phyloP scores from a whole-genome alignment of 2,329 filamentous ascomycete genomes.

The Cytospora piceicola region DNA sequence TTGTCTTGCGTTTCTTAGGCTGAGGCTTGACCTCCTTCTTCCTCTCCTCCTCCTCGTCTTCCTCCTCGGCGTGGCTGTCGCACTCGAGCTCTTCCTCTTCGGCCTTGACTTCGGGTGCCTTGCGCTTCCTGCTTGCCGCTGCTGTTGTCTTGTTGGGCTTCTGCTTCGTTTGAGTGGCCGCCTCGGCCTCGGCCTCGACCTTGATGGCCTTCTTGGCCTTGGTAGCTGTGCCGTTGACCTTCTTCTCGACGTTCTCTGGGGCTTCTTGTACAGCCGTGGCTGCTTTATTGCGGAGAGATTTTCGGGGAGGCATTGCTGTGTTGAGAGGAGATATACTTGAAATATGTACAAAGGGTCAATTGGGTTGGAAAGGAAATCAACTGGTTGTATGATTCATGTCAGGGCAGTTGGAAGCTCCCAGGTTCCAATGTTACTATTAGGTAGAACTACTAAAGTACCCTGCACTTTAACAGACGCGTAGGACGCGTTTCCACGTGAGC shows the following conservation, averaged over 20 bases:
- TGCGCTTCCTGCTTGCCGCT: conserved; percentile 33
- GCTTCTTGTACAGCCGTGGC: conserved; percentile 33
- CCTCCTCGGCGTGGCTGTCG: conserved; percentile 33
- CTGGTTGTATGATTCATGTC: not conserved
- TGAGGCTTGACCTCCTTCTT: conserved; percentile 28
- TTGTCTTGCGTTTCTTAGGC: conserved; percentile 50
- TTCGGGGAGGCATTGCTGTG: conserved; percentile 26
- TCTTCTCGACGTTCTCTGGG: conserved; percentile 30
- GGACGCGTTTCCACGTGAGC: not conserved
- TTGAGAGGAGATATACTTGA: not conserved
- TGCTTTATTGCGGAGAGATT: conserved; percentile 30
- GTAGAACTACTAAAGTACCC: not conserved
- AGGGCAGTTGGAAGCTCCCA: not conserved
- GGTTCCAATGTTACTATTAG: not conserved
- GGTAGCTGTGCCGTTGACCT: conserved; percentile 26
- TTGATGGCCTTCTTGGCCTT: conserved; percentile 37
- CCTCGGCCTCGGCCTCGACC: conserved; percentile 42
- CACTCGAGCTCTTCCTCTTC: conserved; percentile 35
- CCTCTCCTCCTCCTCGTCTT: conserved; percentile 32
- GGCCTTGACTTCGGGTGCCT: conserved; percentile 33
- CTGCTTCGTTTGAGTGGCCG: conserved; percentile 32
- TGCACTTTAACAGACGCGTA: not conserved
- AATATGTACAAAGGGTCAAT: not conserved
- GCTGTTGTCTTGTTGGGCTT: conserved; percentile 28
- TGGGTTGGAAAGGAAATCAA: not conserved